phyloP scores from a whole-genome alignment of 1,284 basidiomycete species.

The Singerocomus rubriflavus region DNA sequence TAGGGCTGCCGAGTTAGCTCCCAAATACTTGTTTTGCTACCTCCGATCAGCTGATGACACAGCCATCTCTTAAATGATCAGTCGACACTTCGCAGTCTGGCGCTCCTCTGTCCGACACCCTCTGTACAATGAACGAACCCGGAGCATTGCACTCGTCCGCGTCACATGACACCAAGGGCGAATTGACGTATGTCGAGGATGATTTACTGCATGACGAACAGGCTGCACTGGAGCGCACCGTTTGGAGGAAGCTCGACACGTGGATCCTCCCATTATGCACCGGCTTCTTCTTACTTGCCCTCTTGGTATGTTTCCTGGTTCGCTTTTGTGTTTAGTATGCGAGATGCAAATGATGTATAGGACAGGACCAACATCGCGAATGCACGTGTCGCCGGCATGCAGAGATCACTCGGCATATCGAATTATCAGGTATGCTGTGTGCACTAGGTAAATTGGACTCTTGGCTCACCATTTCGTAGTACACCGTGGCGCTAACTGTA shows the following conservation, averaged over 20 bases:
- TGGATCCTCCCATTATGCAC: constrained; percentile 48
- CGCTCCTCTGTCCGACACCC: too few species aligned
- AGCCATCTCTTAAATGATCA: too few species aligned
- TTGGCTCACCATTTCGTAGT: constrained; percentile 27
- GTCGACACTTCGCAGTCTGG: not conserved
- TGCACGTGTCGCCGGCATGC: constrained; percentile 37
- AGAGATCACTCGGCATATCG: constrained; percentile 34
- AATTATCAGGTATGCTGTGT: too few species aligned
- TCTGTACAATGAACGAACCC: not conserved
- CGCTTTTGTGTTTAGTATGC: not conserved
- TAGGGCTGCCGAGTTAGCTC: too few species aligned
- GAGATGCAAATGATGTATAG: constrained; percentile 5
- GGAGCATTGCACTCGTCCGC: not conserved
- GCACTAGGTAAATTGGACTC: not conserved
- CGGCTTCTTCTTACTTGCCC: constrained; percentile 49
- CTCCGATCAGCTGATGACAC: too few species aligned
- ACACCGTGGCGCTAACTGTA: constrained; percentile 51
- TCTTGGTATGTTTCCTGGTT: constrained; percentile 38
- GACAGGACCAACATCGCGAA: constrained; percentile 28
- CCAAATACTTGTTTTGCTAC: too few species aligned
- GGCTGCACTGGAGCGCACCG: constrained; percentile 30
- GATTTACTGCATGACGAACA: constrained; percentile 8
- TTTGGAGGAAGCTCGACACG: constrained; percentile 50
- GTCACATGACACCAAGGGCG: not conserved
- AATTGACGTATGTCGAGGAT: constrained; percentile 1